Evolutionary conservation across 148 eudicot genomes (phyloP).

Genomic region (Camellia sinensis): DNA sequence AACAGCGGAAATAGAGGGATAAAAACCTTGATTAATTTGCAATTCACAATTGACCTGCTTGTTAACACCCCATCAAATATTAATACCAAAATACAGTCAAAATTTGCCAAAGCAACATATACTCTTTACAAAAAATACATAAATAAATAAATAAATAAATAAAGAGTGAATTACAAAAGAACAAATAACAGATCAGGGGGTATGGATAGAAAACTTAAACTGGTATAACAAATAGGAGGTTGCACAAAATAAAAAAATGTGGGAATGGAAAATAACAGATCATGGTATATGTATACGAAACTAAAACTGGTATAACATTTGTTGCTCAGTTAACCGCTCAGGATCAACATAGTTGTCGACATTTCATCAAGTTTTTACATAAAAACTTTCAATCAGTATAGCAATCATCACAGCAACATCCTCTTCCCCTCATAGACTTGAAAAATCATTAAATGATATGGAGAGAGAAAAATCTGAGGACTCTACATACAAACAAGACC

Average conservation of each 20-base stretch:
- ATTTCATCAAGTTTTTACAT: constrained; percentile 8
- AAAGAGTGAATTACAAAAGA: not conserved
- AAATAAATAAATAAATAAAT: not conserved
- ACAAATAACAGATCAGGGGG: not conserved
- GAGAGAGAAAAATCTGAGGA: no score
- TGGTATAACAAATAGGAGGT: no score
- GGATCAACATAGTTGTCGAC: constrained; percentile 15
- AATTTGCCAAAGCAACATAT: not conserved
- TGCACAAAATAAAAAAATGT: not conserved
- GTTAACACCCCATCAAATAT: not conserved
- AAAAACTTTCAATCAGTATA: constrained; percentile 7
- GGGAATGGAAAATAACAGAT: not conserved
- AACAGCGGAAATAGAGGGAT: not conserved
- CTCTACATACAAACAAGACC: not conserved
- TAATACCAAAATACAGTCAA: no score
- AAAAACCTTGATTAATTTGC: not conserved
- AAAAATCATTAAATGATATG: no score
- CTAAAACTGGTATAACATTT: no score
- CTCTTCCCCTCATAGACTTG: no score
- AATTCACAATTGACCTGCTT: not conserved
- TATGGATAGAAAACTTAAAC: no score
- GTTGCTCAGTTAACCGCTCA: constrained; percentile 29
- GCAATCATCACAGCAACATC: constrained; percentile 15
- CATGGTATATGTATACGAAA: not conserved
- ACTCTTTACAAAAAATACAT: not conserved